Percentiles rank a stretch among this genome's conserved stretches.
phyloP scores from a whole-genome alignment of 208 protist genomes.

The Naegleria fowleri region DNA sequence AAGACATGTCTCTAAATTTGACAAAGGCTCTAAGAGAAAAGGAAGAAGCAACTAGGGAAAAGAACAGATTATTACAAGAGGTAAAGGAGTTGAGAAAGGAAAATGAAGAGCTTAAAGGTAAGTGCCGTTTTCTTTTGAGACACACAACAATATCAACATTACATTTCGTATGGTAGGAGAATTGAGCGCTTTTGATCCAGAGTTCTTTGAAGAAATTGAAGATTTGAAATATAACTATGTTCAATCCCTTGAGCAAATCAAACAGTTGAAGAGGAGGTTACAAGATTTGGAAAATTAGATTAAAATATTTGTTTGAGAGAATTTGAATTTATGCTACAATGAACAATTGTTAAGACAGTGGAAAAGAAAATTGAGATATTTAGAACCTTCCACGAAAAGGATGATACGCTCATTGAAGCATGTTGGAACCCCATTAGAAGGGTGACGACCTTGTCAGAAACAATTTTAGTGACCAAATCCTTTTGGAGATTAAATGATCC shows the following conservation, averaged over 20 bases:
- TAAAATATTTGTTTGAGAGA: too few species aligned
- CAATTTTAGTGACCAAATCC: too few species aligned
- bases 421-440: too few species aligned
- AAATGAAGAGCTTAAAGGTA: constrained; percentile 9
- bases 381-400: too few species aligned
- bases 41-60: neutral
- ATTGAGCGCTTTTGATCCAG: neutral
- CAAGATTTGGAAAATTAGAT: too few species aligned
- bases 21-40: neutral
- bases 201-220: constrained; percentile 5
- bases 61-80: neutral
- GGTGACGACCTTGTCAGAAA: too few species aligned
- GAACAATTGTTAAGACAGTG: too few species aligned
- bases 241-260: neutral
- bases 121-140: neutral
- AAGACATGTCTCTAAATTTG: neutral
- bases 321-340: too few species aligned
- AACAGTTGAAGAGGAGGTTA: neutral
- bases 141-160: neutral
- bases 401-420: too few species aligned
- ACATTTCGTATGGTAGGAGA: neutral
- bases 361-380: too few species aligned
- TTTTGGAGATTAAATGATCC: too few species aligned
- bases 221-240: constrained; percentile 11
- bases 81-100: neutral